Base-by-base conservation (phyloP, 139 green algal species). In the Chlorella sorokiniana region DNA sequence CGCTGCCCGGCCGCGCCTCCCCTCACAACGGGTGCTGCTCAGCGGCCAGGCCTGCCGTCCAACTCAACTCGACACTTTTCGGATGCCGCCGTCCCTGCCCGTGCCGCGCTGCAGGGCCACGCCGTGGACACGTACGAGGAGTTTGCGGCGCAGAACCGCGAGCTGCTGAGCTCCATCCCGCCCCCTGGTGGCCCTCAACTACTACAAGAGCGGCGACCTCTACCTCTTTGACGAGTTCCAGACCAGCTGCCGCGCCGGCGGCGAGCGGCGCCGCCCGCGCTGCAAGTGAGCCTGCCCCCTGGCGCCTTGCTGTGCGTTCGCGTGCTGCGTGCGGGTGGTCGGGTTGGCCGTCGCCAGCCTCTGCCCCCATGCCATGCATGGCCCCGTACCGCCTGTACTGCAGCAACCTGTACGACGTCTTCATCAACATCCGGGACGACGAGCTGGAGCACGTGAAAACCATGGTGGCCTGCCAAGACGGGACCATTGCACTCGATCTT, bases 371-470 rank as follows among this genome's bases (percentile, higher is more conserved):
- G 52, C 52, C 52, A 23, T 41, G 11, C 62, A 3, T 37, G 20
- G 6, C 48, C 22, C 61, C 61, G 27, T 67, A 14, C 31, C 33
- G 27, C 23, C 54, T 41, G n/a, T n/a, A 23, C 35, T 86, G 87
- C 81, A 89, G 84, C 48, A 94, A 75, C 40, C 83, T 97, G 70
- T 94, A 97, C 61, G 95, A 98, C 79, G 94, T 97, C 37, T 98
- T 98, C 83, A 51, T 70, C 69, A 96, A 96, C 85, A 95, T 98
- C 67, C 45, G 89, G n/a, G 94, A 97, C 75, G 96, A 99, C 67
- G 96, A 99, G 87, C 42, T 79, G 6, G 95, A 98, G 91, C 96
- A 99, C 82, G 92, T 97, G 1, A 94, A 94, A 85, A 99, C 96
- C 16, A 99, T 99, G 96, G 79, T 48, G 4, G 94, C 92, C 1